Conservation (phyloP, 1,284 basidiomycete species). For the Cutaneotrichosporon sp. region DNA sequence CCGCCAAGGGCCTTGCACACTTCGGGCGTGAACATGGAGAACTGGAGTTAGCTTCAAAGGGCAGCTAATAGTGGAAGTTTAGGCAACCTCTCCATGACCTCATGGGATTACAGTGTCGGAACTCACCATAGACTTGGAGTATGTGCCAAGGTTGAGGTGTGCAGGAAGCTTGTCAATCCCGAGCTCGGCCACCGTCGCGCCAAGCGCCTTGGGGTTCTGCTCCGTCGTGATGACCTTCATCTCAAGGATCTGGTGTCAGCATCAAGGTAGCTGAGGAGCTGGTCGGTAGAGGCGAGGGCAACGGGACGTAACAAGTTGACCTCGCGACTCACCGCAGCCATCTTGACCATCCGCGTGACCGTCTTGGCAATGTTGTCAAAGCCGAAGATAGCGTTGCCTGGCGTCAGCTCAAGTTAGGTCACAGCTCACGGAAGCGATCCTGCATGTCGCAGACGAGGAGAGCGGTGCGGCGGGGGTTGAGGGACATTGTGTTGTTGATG, state of each 20-base stretch:
- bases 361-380: slow-evolving; percentile 69
- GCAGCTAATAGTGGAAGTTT: neutral
- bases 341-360: slow-evolving; percentile 69
- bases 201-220: slow-evolving; percentile 77
- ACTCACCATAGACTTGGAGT: slow-evolving; percentile 61
- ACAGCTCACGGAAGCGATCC: slow-evolving; percentile 65
- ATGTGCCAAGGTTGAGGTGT: slow-evolving; percentile 58
- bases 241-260: slow-evolving; percentile 23
- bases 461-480: slow-evolving; percentile 55
- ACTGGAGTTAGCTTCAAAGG: slow-evolving; percentile 53
- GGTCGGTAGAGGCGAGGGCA: neutral
- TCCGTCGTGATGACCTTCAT: slow-evolving; percentile 59
- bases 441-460: slow-evolving; percentile 81
- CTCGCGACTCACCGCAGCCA: slow-evolving; percentile 63
- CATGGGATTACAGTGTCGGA: no score
- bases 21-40: slow-evolving; percentile 77
- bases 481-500: slow-evolving; percentile 18
- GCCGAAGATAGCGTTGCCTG: slow-evolving; percentile 58
- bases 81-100: neutral
- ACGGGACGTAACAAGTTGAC: no score
- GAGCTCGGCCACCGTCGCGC: slow-evolving; percentile 66
- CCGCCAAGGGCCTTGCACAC: slow-evolving; percentile 59
- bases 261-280: neutral
- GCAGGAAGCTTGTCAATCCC: slow-evolving; percentile 42
- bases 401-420: neutral